These are phyloP conservation scores for Colletotrichum destructivum DNA, from an alignment of 2,329 filamentous ascomycete genomes.

Conservation along the genomic window DNA sequence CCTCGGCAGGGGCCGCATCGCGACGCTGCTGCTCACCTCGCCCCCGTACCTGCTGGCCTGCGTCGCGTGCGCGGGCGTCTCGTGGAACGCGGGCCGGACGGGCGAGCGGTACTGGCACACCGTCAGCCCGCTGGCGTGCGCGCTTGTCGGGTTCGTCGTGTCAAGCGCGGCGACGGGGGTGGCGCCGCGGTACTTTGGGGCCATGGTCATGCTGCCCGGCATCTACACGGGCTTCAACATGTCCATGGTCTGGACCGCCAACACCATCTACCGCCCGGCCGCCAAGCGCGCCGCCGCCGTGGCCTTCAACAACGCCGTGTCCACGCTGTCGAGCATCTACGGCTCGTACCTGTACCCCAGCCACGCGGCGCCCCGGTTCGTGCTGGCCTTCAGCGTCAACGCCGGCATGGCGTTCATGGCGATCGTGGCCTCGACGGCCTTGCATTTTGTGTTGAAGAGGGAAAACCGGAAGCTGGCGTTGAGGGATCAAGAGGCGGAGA, in stretches of 20 bases:
- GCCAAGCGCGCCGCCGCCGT: conserved; percentile 45
- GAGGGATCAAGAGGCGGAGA: conserved; percentile 42
- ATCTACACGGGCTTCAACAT: conserved; percentile 47
- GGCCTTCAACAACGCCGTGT: conserved; percentile 46
- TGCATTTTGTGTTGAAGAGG: conserved; percentile 44
- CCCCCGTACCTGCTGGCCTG: conserved; percentile 61
- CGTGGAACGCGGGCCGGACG: conserved; percentile 40
- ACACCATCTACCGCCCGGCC: conserved; percentile 45
- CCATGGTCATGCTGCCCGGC: conserved; percentile 46
- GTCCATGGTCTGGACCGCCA: conserved; percentile 46
- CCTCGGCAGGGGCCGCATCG: conserved; percentile 47
- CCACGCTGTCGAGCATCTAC: conserved; percentile 46
- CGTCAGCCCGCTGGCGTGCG: conserved; percentile 28
- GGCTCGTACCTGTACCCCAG: conserved; percentile 47
- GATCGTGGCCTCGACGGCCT: conserved; percentile 42
- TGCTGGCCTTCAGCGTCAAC: conserved; percentile 47
- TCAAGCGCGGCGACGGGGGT: conserved; percentile 29
- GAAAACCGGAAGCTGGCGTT: conserved; percentile 45
- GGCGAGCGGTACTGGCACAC: conserved; percentile 41
- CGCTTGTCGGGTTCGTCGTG: conserved; percentile 40
- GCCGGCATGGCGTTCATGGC: conserved; percentile 46
- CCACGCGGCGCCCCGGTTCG: conserved; percentile 45
- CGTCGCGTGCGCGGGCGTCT: conserved; percentile 45
- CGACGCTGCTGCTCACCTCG: conserved; percentile 60
- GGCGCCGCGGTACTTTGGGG: conserved; percentile 39